Conservation (phyloP, 1,284 basidiomycete genomes). For the Boletellus deceptivus region DNA sequence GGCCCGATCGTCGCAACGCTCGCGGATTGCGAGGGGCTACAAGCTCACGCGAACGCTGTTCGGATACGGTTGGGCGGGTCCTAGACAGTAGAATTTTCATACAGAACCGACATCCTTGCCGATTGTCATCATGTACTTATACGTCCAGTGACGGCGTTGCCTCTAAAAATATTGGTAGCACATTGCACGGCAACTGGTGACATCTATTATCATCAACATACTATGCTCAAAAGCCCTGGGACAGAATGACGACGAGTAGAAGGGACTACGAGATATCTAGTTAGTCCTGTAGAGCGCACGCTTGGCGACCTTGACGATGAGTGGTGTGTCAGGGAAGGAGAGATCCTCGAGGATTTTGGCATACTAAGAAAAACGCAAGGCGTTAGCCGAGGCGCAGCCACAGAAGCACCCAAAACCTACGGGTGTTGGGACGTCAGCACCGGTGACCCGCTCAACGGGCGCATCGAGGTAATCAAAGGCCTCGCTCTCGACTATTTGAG, state of each 20-base stretch:
- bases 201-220: conserved; percentile 22
- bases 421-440: conserved; percentile 95
- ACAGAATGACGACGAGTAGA: conserved; percentile 8
- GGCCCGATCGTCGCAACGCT: conserved; percentile 90
- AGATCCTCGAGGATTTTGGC: conserved; percentile 85
- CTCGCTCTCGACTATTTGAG: conserved; percentile 93
- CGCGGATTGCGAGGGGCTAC: conserved; percentile 93
- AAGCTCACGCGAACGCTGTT: conserved; percentile 91
- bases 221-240: conserved; percentile 15
- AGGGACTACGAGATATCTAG: conserved; percentile 37
- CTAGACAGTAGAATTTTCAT: conserved; percentile 1
- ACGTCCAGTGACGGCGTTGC: not conserved
- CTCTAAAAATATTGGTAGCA: conserved; percentile 18
- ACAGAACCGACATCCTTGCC: too few relatives aligned
- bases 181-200: conserved; percentile 7
- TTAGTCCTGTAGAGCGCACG: conserved; percentile 87
- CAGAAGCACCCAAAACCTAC: conserved; percentile 55
- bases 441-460: conserved; percentile 95
- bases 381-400: conserved; percentile 1
- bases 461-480: conserved; percentile 98
- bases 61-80: conserved; percentile 55
- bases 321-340: conserved; percentile 86
- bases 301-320: conserved; percentile 90
- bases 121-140: too few relatives aligned
- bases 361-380: conserved; percentile 53